Base-by-base conservation (phyloP, 1,284 basidiomycete species). In the Cystobasidium pallidum region DNA sequence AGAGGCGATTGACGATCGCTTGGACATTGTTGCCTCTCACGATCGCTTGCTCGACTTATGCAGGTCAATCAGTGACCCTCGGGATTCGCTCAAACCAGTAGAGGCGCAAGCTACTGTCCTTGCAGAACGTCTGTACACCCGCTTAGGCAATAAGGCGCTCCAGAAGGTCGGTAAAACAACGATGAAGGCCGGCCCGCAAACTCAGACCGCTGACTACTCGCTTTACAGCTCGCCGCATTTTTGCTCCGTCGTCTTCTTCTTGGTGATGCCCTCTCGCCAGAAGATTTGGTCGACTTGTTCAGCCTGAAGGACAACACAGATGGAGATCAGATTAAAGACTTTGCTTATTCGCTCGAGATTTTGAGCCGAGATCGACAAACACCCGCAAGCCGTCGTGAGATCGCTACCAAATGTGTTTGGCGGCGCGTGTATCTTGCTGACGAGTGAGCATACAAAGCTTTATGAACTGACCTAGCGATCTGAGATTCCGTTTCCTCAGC, bases 361-460 rank as follows among this genome's bases (percentile, higher is more conserved):
- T 80, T 88, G 90, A 76, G 83, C 91, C 70, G 88, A 86, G 75
- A 88, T 90, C 2, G 91, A 88, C 84, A 85, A 71, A 79, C 91
- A 1, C 91, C 91, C 0, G 86, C 88, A 71, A 86, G 85, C 26
- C 84, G 94, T 62, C 85, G 85, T 78, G 78, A 85, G 43, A 86
- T 89, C 34, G 88, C 90, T 1, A 85, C 92, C 77, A 83, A 87
- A 51, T 86, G 86, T 36, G 85, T 91, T 21, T 97, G 94, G 94
- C 85, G 93, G 45, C 84, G 94, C 34, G 86, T 94, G 57, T 94
- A 91, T 78, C 84, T 91, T 52, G 87, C 91, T 66, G 93, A 97
- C 79, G 88, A 96, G 91, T 94, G 79, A 77, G 88, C 83, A 10
- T 34, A n/a, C 41, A 24, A 39, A 13, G 11, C 0, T 3, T 1